These are phyloP conservation scores for Trichophyton benhamiae DNA, from an alignment of 2,329 filamentous ascomycete species.

Conservation along the genomic window DNA sequence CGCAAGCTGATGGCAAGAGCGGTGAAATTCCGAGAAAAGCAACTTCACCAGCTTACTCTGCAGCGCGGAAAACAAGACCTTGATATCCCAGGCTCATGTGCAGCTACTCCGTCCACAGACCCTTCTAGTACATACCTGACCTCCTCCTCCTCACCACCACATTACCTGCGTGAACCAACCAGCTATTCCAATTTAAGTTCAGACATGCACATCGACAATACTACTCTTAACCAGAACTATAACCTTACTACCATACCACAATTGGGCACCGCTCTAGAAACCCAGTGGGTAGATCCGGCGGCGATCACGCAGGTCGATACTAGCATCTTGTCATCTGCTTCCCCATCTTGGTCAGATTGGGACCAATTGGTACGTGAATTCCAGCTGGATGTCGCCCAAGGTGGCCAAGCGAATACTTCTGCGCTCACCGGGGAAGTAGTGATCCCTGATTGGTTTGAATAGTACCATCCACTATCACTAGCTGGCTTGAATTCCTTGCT, in stretches of 20 bases:
- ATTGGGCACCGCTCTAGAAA: background rate
- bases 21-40: slow-evolving; percentile 40
- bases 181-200: background rate
- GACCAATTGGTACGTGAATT: slow-evolving; percentile 14
- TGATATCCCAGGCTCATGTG: slow-evolving; percentile 6
- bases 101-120: background rate
- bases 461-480: background rate
- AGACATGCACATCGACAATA: background rate
- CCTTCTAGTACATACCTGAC: background rate
- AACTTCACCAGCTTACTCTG: slow-evolving; percentile 22
- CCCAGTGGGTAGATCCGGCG: background rate
- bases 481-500: background rate
- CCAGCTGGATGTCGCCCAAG: slow-evolving; percentile 12
- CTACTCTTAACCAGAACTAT: background rate
- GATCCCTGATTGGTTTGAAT: slow-evolving; percentile 12
- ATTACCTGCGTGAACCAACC: background rate
- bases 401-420: background rate
- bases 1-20: slow-evolving; percentile 50
- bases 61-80: slow-evolving; percentile 16
- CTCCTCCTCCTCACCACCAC: background rate
- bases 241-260: background rate
- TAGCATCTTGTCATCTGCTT: background rate
- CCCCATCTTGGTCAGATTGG: slow-evolving; percentile 14
- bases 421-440: background rate
- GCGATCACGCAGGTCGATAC: background rate